A percentile compares a stretch with the other conserved stretches of the same genome.
Evolutionary conservation across 257 asterid species (phyloP).

Genomic region (Mentha longifolia): DNA sequence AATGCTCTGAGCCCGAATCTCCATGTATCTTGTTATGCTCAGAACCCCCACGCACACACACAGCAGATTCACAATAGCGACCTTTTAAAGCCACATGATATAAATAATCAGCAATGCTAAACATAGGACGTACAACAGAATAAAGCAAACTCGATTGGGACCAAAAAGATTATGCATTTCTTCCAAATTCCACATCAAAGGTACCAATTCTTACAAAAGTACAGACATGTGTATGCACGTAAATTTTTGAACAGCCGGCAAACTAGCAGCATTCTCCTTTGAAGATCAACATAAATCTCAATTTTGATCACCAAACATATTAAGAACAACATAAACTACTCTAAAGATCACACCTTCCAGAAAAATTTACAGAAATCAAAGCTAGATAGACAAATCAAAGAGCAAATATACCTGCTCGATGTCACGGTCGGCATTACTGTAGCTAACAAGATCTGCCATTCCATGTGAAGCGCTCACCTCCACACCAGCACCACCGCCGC

Average conservation of each 20-base stretch:
- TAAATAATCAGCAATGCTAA: constrained; percentile 27
- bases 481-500: constrained; percentile 81
- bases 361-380: neutral
- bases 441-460: constrained; percentile 98
- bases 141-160: constrained; percentile 6
- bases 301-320: constrained; percentile 24
- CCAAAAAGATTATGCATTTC: constrained; percentile 22
- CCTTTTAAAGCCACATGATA: constrained; percentile 12
- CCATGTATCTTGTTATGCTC: constrained; percentile 8
- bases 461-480: constrained; percentile 79
- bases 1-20: constrained; percentile 13
- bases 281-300: constrained; percentile 1
- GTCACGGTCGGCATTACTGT: constrained; percentile 82
- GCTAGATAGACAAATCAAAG: constrained; percentile 25
- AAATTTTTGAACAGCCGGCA: neutral
- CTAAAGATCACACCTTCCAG: constrained; percentile 26
- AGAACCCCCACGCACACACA: neutral
- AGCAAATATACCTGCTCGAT: constrained; percentile 68
- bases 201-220: constrained; percentile 1
- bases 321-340: neutral
- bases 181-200: constrained; percentile 24
- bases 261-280: neutral
- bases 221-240: neutral
- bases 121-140: constrained; percentile 4
- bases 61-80: neutral